Evolutionary conservation across 1,139 yeast species (phyloP), one percentile per base, ranked within the genome.

Genomic region (Yamadazyma siamensis): DNA sequence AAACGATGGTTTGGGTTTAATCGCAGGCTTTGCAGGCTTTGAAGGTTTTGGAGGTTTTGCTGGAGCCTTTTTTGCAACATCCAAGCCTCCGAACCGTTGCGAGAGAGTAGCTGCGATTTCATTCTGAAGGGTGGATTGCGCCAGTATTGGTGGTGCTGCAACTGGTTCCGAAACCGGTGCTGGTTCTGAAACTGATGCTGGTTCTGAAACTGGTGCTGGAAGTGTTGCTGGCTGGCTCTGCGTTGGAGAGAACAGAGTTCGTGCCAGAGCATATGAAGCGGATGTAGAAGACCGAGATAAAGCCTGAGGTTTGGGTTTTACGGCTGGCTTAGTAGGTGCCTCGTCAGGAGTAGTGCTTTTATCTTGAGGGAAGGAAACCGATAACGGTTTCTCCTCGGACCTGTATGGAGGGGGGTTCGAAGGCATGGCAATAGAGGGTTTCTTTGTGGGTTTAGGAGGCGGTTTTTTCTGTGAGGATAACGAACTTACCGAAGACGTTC

Each of bases 361-460:
- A 13, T 41, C 23, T n/a, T n/a, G n/a, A n/a, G n/a, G n/a, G n/a
- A n/a, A n/a, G n/a, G n/a, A n/a, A n/a, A n/a, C n/a, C n/a, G n/a
- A n/a, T n/a, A n/a, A n/a, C n/a, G n/a, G n/a, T 9, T 4, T 4
- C 17, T 21, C 27, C 8, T 20, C 11, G n/a, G 40, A 49, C 14
- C 49, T 27, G 28, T 59, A 55, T 5, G 59, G 50, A n/a, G 63
- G 61, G 10, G 61, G 60, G 9, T 45, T 35, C 23, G 21, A 26
- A 2, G 46, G 48, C 33, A 42, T 44, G 15, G 25, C 20, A 1
- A 43, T n/a, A n/a, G 38, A 32, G 9, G 46, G 50, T 33, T 60
- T 61, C 41, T 59, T 67, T 3, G 46, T 36, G 1, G 72, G 71
- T 27, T 64, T 65, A 14, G 69, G 70, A 3, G 70, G 70, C 8